These are phyloP conservation scores for Boletus subcaerulescens DNA, from an alignment of 768 basidiomycete genomes.

Conservation along the genomic window DNA sequence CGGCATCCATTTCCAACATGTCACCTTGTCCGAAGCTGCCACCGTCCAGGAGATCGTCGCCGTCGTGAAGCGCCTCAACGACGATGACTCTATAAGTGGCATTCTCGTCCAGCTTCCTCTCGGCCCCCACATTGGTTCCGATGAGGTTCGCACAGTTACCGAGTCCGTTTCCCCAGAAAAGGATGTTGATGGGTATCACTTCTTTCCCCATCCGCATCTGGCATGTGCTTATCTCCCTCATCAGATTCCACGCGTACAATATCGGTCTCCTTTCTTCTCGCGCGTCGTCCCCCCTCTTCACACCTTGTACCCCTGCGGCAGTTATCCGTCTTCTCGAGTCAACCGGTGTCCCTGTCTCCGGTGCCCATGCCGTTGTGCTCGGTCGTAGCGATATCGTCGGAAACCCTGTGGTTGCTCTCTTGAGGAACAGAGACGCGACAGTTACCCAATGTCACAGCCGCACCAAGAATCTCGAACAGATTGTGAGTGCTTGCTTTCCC, in stretches of 20 bases:
- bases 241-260: constrained; percentile 96
- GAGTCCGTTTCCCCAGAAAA: constrained; percentile 92
- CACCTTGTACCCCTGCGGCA: constrained; percentile 94
- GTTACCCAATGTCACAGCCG: constrained; percentile 97
- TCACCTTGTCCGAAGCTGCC: constrained; percentile 67
- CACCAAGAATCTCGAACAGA: constrained; percentile 74
- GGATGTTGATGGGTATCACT: constrained; percentile 88
- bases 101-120: constrained; percentile 96
- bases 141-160: constrained; percentile 88
- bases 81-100: constrained; percentile 77
- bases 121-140: constrained; percentile 73
- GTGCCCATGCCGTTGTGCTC: constrained; percentile 85
- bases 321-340: constrained; percentile 88
- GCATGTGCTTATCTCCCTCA: constrained; percentile 4
- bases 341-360: constrained; percentile 73
- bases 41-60: constrained; percentile 73
- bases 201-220: constrained; percentile 1
- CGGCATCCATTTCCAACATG: constrained; percentile 83
- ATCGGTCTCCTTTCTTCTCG: constrained; percentile 93
- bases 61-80: constrained; percentile 78
- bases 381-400: constrained; percentile 98
- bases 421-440: constrained; percentile 88
- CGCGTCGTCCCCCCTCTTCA: constrained; percentile 84
- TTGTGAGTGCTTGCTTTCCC: constrained; percentile 48
- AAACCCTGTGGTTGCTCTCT: constrained; percentile 88